Base-by-base conservation (phyloP, 1,284 basidiomycete species). In the Erythrobasidium hasegawianum region DNA sequence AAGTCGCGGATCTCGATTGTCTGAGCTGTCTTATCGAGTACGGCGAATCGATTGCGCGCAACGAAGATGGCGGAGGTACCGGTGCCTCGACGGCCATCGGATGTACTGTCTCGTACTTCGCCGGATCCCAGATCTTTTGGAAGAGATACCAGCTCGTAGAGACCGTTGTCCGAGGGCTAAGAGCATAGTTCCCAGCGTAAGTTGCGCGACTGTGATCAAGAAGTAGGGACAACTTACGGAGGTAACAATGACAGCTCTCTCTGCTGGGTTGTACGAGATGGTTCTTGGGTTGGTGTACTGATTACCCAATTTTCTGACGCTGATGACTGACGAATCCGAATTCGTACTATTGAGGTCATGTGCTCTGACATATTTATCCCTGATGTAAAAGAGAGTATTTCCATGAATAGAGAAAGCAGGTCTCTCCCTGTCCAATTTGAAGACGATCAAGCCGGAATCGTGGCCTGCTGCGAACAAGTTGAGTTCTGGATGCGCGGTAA, bases 381-480 rank as follows among this genome's bases (percentile, higher is more conserved):
- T 90, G 70, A 98, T 86, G 79, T 98, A 99, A 81, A 91, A 98
- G 24, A 98, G 81, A 2, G 85, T 87, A 77, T 98, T 95, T 71
- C 88, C 87, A 74, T 95, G 89, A 47, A 97, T 85, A 0, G 91
- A 85, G 77, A 97, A 98, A 0, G 96, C 94, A 1, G 96, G 96
- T 5, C 96, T 86, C 79, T 99, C 96, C 53, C 96, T 87, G 78
- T 99, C 96, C 49, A 99, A 87, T 80, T 99, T 99, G 86, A 98
- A 98, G 45, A 98, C 96, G 73, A 99, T 98, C 69, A 99, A 81
- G 71, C 96, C 96, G 71, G 88, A 96, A 79, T 99, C 96, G 79
- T 99, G 96, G 59, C 88, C 86, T 29, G 96, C 96, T 61, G 96
- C 96, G 75, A 98, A 99, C 50, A 99, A 84, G 78, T 98, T 99